Evolutionary conservation across 2,329 filamentous ascomycete genomes (phyloP), one percentile per base, ranked within the genome.

Genomic region (Fusarium sp.): DNA sequence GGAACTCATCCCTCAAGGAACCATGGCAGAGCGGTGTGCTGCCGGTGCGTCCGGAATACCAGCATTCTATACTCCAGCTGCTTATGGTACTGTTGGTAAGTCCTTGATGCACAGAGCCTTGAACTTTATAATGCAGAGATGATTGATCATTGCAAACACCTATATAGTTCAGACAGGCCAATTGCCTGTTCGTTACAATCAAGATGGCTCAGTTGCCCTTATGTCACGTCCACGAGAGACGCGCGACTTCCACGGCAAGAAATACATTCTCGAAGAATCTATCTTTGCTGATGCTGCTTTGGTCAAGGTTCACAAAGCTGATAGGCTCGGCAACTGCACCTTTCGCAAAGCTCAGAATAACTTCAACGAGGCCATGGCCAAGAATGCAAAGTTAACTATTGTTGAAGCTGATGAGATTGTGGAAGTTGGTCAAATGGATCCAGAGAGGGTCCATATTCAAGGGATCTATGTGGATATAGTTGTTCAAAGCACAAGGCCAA

Each of bases 401-500:
- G 93, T 96, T 45, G 93, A 96, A 80, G 93, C 93, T 9, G 93
- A 97, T 78, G 85, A 96, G 75, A 95, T 97, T 69, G 93, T 96
- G 43, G 92, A 96, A 79, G 90, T 91, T 4, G 93, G 93, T 48
- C 90, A 92, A 75, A 94, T 97, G 73, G 81, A 91, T 2, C 91
- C 93, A 9, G 92, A 93, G 74, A 86, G 91, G 15, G 90, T 97
- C 10, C 92, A 96, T 79, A 83, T 96, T 6, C 92, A 93, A 1
- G 93, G 93, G 11, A 94, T 96, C 77, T 97, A 96, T 76, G 93
- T 97, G 67, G 93, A 93, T 83, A 86, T 90, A 57, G 91, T 96
- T 23, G 89, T 96, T 67, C 90, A 95, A 81, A 91, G 90, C 78
- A 94, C 89, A 0, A 82, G 84, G 29, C 82, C 87, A 59, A 96